These are phyloP conservation scores for Sporothrix mexicana DNA, from an alignment of 2,329 filamentous ascomycete genomes.

Conservation along the genomic window DNA sequence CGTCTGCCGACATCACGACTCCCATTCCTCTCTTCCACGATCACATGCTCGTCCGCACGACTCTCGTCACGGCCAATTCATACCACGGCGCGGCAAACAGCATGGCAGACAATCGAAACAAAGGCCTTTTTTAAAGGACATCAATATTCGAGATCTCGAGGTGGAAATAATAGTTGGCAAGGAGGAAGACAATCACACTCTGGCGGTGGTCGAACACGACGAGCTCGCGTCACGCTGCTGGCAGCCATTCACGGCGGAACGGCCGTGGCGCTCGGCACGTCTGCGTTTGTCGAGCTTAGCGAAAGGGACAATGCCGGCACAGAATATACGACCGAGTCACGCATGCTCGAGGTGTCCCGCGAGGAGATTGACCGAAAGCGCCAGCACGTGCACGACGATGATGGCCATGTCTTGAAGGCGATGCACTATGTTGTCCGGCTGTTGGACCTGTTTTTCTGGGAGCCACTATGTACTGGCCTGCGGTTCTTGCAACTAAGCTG, in stretches of 20 bases:
- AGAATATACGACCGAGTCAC: conserved; percentile 75
- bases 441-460: conserved; percentile 75
- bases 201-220: conserved; percentile 35
- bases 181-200: background rate
- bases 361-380: conserved; percentile 72
- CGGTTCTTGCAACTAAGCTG: conserved; percentile 85
- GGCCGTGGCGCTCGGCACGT: conserved; percentile 56
- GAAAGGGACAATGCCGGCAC: conserved; percentile 58
- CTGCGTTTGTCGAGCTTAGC: conserved; percentile 63
- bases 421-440: conserved; percentile 67
- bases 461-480: conserved; percentile 84
- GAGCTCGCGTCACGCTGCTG: conserved; percentile 41
- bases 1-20: background rate
- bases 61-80: background rate
- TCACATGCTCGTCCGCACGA: conserved; percentile 2
- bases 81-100: background rate
- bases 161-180: background rate
- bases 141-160: too few relatives aligned
- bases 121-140: too few relatives aligned
- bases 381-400: conserved; percentile 58
- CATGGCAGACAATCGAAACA: background rate
- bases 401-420: conserved; percentile 63
- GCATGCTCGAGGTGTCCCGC: conserved; percentile 84
- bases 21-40: background rate
- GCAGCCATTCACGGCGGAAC: conserved; percentile 47